phyloP scores from a whole-genome alignment of 306 rosid species.

The Corylus heterophylla region DNA sequence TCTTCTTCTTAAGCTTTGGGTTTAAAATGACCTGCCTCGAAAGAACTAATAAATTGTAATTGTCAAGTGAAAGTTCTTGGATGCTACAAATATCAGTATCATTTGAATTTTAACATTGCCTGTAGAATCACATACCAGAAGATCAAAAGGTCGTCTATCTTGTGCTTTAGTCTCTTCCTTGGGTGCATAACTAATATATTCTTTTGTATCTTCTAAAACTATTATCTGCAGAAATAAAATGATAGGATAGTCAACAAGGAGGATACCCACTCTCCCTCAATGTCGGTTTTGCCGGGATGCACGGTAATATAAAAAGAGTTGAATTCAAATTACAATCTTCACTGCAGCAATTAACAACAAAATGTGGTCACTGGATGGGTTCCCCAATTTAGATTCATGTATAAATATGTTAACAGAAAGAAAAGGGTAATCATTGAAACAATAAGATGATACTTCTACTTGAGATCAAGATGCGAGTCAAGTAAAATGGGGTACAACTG shows the following conservation, averaged over 20 bases:
- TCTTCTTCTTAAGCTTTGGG: slow-evolving; percentile 73
- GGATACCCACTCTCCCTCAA: not conserved
- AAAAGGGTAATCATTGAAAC: not conserved
- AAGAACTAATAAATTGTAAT: slow-evolving; percentile 42
- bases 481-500: not conserved
- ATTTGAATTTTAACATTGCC: slow-evolving; percentile 18
- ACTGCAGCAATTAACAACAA: not conserved
- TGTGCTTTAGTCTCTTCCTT: slow-evolving; percentile 72
- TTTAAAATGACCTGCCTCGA: slow-evolving; percentile 80
- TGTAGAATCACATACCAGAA: slow-evolving; percentile 65
- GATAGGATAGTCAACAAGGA: not conserved
- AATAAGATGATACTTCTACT: not conserved
- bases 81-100: slow-evolving; percentile 12
- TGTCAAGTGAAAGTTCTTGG: slow-evolving; percentile 25
- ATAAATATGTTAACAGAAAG: not conserved
- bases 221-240: slow-evolving; percentile 64
- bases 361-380: not conserved
- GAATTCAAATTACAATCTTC: not conserved
- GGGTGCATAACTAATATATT: slow-evolving; percentile 69
- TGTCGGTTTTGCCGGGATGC: not conserved
- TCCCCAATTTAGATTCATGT: not conserved
- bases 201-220: slow-evolving; percentile 85
- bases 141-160: slow-evolving; percentile 88
- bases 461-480: not conserved
- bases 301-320: not conserved